Evolutionary conservation across 139 green algal genomes (phyloP), one percentile per base, ranked within the genome.

Genomic region (Chlamydomonas schloesseri): DNA sequence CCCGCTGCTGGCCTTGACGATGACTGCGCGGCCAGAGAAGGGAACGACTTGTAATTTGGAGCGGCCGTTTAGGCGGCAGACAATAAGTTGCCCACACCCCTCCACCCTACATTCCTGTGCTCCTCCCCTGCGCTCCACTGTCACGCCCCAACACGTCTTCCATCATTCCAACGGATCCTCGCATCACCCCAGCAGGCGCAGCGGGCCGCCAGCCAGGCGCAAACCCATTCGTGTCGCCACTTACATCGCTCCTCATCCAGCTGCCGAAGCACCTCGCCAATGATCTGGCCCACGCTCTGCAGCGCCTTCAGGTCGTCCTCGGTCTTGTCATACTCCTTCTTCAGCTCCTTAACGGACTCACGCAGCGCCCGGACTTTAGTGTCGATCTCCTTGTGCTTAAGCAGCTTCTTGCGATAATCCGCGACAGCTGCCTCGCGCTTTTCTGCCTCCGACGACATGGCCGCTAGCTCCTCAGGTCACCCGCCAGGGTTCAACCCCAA

Each of bases 241-340:
- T 96, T 81, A 99, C 96, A 99, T 79, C 97, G 90, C 88, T 99
- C 98, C 58, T 98, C 96, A 82, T 99, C 98, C 6, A 99, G 90
- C 91, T 99, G 98, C 8, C 97, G 77, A 42, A 99, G 93, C 46
- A 99, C 98, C 90, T 99, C 98, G 8, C 98, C 98, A 42, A 99
- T 99, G 80, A 99, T 99, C 86, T 99, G 98, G 33, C 98, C 98
- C 13, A 99, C 98, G 86, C 96, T 99, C 88, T 99, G 98, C 86
- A 99, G 90, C 20, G 97, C 97, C 77, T 99, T 99, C 14, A 99
- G 90, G 79, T 99, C 98, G 55, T 99, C 97, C 92, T 99, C 98
- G n/a, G 98, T 99, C 91, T 99, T 99, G 87, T 99, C 98, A 88
- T 98, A 99, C 15, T 98, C 94, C 86, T 95, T 96, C 74, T 98